A percentile compares a stretch with the other conserved stretches of the same genome.
These are phyloP conservation scores for Glycine latifolia DNA, from an alignment of 306 rosid genomes.

Conservation along the genomic window DNA sequence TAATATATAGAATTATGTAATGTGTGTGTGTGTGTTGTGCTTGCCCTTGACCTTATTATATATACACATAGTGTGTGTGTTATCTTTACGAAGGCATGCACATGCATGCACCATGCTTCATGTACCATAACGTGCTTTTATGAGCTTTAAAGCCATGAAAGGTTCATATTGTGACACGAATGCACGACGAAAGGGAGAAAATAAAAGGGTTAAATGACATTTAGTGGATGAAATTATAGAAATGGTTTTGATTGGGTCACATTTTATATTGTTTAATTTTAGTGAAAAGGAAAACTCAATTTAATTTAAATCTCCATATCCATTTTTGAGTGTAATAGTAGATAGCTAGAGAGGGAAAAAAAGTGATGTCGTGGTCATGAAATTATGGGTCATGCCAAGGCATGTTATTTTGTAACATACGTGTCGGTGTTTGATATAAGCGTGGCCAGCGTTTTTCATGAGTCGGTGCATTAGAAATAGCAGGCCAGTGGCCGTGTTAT, in stretches of 20 bases:
- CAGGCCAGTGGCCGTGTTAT: not conserved
- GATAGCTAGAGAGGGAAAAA: no score
- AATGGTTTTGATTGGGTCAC: not conserved
- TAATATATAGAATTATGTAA: not conserved
- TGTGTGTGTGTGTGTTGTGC: not conserved
- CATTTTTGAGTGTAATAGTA: no score
- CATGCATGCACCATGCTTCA: not conserved
- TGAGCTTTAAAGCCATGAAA: not conserved
- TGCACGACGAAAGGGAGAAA: no score
- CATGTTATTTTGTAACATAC: not conserved
- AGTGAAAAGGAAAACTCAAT: no score
- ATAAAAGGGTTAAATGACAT: not conserved
- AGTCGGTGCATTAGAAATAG: not conserved
- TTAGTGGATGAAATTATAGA: not conserved
- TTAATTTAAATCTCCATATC: no score
- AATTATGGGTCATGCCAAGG: not conserved
- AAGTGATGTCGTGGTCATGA: not conserved
- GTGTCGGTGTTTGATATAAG: not conserved
- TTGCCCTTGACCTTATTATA: not conserved
- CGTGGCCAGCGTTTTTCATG: not conserved
- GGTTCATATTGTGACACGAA: slow-evolving; percentile 44
- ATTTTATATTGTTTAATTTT: no score
- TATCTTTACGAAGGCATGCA: not conserved
- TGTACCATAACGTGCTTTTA: not conserved
- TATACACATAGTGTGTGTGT: not conserved